A percentile compares a stretch with the other conserved stretches of the same genome.
phyloP scores from a whole-genome alignment of 2,329 filamentous ascomycete genomes.

The Botryotinia globosa region DNA sequence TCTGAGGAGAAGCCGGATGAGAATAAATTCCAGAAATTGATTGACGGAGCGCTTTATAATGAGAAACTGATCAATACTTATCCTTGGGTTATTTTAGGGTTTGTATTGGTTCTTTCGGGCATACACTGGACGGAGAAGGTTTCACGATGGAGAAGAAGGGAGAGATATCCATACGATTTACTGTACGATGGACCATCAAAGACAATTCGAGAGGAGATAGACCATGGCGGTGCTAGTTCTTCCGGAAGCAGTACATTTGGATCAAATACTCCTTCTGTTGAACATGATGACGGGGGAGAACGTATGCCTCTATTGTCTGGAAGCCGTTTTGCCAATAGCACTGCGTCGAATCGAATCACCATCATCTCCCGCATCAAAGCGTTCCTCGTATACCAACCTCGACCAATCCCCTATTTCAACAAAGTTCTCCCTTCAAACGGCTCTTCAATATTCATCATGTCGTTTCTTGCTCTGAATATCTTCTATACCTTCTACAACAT shows the following conservation, averaged over 20 bases:
- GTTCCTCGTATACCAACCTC: slow-evolving; percentile 55
- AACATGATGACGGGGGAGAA: slow-evolving; percentile 26
- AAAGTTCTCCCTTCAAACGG: slow-evolving; percentile 56
- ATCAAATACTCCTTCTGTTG: slow-evolving; percentile 24
- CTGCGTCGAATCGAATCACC: slow-evolving; percentile 14
- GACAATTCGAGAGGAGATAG: slow-evolving; percentile 22
- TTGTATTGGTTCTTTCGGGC: slow-evolving; percentile 22
- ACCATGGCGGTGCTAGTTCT: slow-evolving; percentile 25
- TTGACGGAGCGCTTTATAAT: slow-evolving; percentile 7
- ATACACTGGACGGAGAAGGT: slow-evolving; percentile 29
- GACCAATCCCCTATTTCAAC: slow-evolving; percentile 54
- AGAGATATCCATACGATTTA: slow-evolving; percentile 15
- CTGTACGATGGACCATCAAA: slow-evolving; percentile 21
- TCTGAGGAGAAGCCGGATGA: background rate
- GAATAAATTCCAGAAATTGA: slow-evolving; percentile 9
- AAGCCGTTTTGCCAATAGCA: background rate
- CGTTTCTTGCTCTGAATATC: slow-evolving; percentile 53
- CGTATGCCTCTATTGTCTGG: slow-evolving; percentile 30
- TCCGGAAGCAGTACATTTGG: slow-evolving; percentile 32
- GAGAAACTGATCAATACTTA: slow-evolving; percentile 13
- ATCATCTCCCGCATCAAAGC: slow-evolving; percentile 28
- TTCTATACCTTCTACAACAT: slow-evolving; percentile 57
- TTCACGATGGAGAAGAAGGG: slow-evolving; percentile 28
- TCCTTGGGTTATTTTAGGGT: background rate
- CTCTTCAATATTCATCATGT: slow-evolving; percentile 50